Conservation (phyloP, 257 asterid species). For the Hygrophila difformis region DNA sequence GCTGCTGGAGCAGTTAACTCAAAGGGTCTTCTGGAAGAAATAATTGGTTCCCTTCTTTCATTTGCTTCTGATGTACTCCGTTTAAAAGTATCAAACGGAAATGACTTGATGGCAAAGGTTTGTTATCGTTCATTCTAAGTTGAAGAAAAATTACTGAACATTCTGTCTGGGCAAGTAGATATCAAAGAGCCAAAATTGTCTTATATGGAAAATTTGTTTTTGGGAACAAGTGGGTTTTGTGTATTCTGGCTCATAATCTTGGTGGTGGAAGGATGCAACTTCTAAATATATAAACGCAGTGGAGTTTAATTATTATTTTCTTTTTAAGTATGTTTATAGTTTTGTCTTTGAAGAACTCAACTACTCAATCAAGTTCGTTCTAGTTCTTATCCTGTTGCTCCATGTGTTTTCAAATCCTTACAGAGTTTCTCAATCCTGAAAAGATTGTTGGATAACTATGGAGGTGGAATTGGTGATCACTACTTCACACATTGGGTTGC, state of each 20-base stretch:
- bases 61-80: constrained; percentile 43
- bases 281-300: constrained; percentile 1
- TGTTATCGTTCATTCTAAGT: too few relatives aligned
- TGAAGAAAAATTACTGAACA: too few relatives aligned
- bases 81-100: constrained; percentile 41
- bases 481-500: constrained; percentile 69
- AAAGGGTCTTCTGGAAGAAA: constrained; percentile 65
- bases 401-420: constrained; percentile 17
- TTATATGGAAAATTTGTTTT: too few relatives aligned
- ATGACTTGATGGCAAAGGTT: constrained; percentile 33
- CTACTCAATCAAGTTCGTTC: constrained; percentile 7
- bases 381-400: constrained; percentile 15
- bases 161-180: too few relatives aligned
- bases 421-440: constrained; percentile 77
- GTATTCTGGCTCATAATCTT: background rate
- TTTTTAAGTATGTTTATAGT: background rate
- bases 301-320: background rate
- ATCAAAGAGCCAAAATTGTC: too few relatives aligned
- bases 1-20: constrained; percentile 71
- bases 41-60: constrained; percentile 54
- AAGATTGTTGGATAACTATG: constrained; percentile 58
- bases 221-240: too few relatives aligned
- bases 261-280: constrained; percentile 4
- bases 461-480: constrained; percentile 44
- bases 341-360: constrained; percentile 15